Conservation (phyloP, 1,284 basidiomycete genomes). For the Meripilus lineatus region DNA sequence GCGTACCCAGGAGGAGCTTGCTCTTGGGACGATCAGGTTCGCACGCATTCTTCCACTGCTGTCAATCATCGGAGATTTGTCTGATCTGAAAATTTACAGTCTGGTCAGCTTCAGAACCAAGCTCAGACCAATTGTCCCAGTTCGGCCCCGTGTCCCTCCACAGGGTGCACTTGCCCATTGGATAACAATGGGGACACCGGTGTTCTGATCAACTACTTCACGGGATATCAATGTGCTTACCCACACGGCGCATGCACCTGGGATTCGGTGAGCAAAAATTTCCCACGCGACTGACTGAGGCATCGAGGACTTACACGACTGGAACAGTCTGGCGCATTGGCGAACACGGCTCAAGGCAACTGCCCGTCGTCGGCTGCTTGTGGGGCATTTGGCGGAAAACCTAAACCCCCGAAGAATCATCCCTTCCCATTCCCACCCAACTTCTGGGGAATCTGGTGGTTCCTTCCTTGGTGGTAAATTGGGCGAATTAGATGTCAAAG, state of each 20-base stretch:
- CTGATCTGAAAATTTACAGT: constrained; percentile 4
- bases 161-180: constrained; percentile 19
- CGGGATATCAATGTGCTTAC: constrained; percentile 23
- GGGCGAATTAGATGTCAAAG: too few relatives aligned
- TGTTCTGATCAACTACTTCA: constrained; percentile 23
- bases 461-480: too few relatives aligned
- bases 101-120: constrained; percentile 18
- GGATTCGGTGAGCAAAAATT: constrained; percentile 18
- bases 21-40: constrained; percentile 17
- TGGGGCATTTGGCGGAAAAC: neutral
- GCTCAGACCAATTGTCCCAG: constrained; percentile 20
- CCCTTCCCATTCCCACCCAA: too few relatives aligned
- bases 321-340: constrained; percentile 5
- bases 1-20: constrained; percentile 19
- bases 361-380: constrained; percentile 3
- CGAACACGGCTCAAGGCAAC: constrained; percentile 5
- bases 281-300: neutral
- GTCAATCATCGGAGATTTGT: neutral
- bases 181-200: constrained; percentile 18
- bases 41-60: neutral
- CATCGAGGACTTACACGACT: neutral
- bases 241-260: constrained; percentile 20
- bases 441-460: too few relatives aligned
- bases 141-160: constrained; percentile 14
- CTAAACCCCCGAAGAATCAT: neutral